These are phyloP conservation scores for Leucogyrophana mollusca DNA, from an alignment of 768 basidiomycete genomes.

Conservation along the genomic window DNA sequence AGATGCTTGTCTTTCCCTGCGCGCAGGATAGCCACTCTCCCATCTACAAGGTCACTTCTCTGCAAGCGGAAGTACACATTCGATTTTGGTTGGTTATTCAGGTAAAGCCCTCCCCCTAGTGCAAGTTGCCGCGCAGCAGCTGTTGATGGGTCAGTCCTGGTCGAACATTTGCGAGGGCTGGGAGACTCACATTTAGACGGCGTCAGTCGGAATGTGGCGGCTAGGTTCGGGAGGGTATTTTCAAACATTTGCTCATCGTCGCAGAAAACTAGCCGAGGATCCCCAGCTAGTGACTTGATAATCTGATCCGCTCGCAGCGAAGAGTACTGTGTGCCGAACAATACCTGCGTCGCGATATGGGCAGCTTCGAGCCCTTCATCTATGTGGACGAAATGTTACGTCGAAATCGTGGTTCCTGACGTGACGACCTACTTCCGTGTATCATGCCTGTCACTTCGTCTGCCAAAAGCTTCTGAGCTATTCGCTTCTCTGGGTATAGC, in stretches of 20 bases:
- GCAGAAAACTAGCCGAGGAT: slow-evolving; percentile 61
- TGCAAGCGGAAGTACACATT: slow-evolving; percentile 45
- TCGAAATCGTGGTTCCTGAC: too few species aligned
- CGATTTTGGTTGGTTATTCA: slow-evolving; percentile 63
- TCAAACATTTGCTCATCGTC: slow-evolving; percentile 50
- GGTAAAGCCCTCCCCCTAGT: slow-evolving; percentile 63
- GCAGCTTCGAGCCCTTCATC: slow-evolving; percentile 42
- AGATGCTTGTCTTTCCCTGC: slow-evolving; percentile 73
- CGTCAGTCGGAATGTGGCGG: slow-evolving; percentile 53
- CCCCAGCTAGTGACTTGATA: slow-evolving; percentile 56
- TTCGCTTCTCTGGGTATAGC: slow-evolving; percentile 35
- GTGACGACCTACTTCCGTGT: slow-evolving; percentile 46
- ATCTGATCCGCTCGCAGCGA: slow-evolving; percentile 56
- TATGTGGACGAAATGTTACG: slow-evolving; percentile 11
- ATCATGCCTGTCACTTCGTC: slow-evolving; percentile 59
- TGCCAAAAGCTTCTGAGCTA: slow-evolving; percentile 53
- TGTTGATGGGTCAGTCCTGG: slow-evolving; percentile 21
- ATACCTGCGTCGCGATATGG: slow-evolving; percentile 40
- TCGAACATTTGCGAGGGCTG: not conserved
- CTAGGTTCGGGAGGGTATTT: slow-evolving; percentile 59
- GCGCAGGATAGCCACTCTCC: slow-evolving; percentile 60
- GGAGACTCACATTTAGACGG: slow-evolving; percentile 59
- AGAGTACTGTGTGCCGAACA: slow-evolving; percentile 39
- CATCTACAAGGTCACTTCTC: slow-evolving; percentile 54
- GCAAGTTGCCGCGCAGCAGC: slow-evolving; percentile 67